Evolutionary conservation across 169 alveolate species (phyloP).

Genomic region (Plasmodium inui): DNA sequence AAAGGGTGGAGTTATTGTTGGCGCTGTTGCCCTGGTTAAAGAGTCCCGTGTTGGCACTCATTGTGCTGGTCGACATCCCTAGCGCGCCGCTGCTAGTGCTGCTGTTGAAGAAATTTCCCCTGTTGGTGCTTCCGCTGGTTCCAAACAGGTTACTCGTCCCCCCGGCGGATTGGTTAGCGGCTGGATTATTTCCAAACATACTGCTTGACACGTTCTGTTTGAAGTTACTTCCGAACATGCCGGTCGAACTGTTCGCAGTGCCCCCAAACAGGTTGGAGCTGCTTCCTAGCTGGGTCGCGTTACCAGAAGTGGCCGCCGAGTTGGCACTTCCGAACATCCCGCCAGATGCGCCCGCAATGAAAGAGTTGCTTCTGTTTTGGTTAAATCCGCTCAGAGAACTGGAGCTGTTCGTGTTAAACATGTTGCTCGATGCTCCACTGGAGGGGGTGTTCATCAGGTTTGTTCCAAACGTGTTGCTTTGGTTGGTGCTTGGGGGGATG

Average conservation of each 20-base stretch:
- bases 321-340: conserved; percentile 9
- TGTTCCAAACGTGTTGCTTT: not conserved
- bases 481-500: not conserved
- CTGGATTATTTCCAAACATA: not conserved
- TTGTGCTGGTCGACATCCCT: conserved; percentile 11
- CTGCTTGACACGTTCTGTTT: not conserved
- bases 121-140: not conserved
- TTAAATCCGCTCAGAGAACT: not conserved
- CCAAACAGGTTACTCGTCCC: conserved; percentile 10
- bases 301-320: not conserved
- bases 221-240: not conserved
- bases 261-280: not conserved
- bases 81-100: not conserved
- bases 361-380: conserved; percentile 7
- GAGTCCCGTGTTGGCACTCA: not conserved
- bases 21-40: conserved; percentile 3
- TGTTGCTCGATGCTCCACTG: not conserved
- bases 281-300: not conserved
- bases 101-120: conserved; percentile 11
- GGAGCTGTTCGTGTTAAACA: not conserved
- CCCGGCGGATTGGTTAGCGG: not conserved
- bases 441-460: not conserved
- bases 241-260: not conserved
- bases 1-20: not conserved
- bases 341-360: not conserved